Evolutionary conservation across 2,329 filamentous ascomycete species (phyloP), one percentile per base, ranked within the genome.

Genomic region (Diaporthe sp.): DNA sequence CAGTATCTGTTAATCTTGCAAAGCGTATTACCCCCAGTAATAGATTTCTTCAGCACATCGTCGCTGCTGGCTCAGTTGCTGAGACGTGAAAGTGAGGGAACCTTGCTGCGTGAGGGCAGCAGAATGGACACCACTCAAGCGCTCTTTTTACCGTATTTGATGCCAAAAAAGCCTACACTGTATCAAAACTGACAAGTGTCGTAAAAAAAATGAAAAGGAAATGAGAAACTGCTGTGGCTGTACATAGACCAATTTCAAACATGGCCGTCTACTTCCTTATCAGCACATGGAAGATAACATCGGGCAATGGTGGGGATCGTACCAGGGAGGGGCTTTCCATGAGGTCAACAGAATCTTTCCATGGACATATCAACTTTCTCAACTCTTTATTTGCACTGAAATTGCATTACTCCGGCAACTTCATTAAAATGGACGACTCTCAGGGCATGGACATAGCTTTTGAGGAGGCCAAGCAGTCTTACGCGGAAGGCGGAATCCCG

Each of bases 401-500:
- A 51, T 5, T 37, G 6, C 8, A 49, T 13, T 3, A 15, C 10
- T 1, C 15, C 17, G 25, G 34, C 15, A 37, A 28, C 20, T 37
- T 9, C 10, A 15, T n/a, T 34, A 77, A 63, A 20, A 86, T 86
- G 84, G 83, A 87, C 76, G 85, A 87, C 74, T 77, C 83, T 74
- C 83, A 85, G 78, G 85, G 82, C 42, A 82, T 87, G 51, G 83
- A 84, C 5, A 84, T 89, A 55, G 87, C 88, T 49, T 80, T 87
- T 44, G 85, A 87, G 72, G 88, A 89, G 79, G 87, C 87, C 31
- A 84, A 83, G 77, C 80, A 82, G 25, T 83, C 85, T 20, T 88
- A 86, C 75, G 79, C 81, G 20, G 87, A 89, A 79, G 87, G 87
- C 7, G 88, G 87, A 20, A 83, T 89, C 31, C 88, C 87, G 65